Evolutionary conservation across 495 filamentous ascomycete species (phyloP), one percentile per base, ranked within the genome.

Genomic region (Evernia prunastri): DNA sequence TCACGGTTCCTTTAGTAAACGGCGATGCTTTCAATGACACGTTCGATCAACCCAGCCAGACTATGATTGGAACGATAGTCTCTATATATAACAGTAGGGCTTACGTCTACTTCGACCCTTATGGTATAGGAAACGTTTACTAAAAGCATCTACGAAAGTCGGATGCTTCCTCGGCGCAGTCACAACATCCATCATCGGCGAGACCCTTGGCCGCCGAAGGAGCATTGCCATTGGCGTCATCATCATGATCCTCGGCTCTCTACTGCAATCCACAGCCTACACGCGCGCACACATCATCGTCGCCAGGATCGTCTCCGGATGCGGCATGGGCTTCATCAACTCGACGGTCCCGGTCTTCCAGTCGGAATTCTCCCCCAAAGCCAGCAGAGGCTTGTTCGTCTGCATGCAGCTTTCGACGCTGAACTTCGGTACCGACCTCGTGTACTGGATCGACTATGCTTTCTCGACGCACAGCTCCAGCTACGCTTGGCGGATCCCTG

Each of bases 381-480:
- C 70, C 20, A 72, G 42, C 6, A 36, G 72, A 53, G 72, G 73
- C 10, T 36, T 70, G 29, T 64, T 74, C 42, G 76, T 76, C 67
- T 77, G 54, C 67, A 77, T 63, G 76, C 74, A 60, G 63, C 71
- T 53, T 33, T 77, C 61, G 68, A 76, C 57, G 61, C 74, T 36
- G 12, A 69, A 70, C 25, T 72, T 74, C 47, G 79, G 77, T 15
- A 78, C 80, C 61, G 75, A 75, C n/a, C 72, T 81, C 47, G 76
- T 71, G 27, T 80, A 81, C 65, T 81, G 79, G 79, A 74, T 81
- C 51, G 77, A 81, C 61, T 78, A 78, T 56, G 79, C 67, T 17
- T 79, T 80, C 72, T 76, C 73, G n/a, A 69, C 70, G 56, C 67
- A 72, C 10, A 33, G 33, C 0, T 39, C 42, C 11, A 75, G 71